Percentiles rank a stretch among this genome's conserved stretches.
Evolutionary conservation across 2,329 filamentous ascomycete genomes (phyloP).

Genomic region (Clarireedia hainanense): DNA sequence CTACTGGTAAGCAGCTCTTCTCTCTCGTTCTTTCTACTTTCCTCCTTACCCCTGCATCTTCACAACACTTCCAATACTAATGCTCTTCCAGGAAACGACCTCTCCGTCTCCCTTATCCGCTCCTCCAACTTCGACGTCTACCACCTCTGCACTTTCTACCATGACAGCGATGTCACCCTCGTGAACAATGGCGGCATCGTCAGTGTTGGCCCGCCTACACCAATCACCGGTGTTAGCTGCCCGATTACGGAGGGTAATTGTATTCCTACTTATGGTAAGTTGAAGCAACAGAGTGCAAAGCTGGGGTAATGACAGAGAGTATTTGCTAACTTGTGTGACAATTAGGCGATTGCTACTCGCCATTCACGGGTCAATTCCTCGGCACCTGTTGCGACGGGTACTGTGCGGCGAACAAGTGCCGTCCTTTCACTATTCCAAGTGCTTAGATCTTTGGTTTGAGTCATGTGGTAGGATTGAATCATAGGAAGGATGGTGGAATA

Average conservation of each 20-base stretch:
- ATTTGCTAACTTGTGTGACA: not conserved
- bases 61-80: not conserved
- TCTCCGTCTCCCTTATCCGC: conserved; percentile 6
- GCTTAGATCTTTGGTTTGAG: too few relatives aligned
- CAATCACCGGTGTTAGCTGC: not conserved
- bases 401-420: conserved; percentile 6
- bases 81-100: not conserved
- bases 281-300: not conserved
- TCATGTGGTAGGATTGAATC: too few relatives aligned
- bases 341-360: conserved; percentile 1
- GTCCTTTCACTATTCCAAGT: not conserved
- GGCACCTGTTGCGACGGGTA: conserved; percentile 6
- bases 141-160: not conserved
- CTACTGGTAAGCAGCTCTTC: not conserved
- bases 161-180: not conserved
- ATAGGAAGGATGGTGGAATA: too few relatives aligned
- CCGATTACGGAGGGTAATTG: not conserved
- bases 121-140: conserved; percentile 7
- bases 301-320: too few relatives aligned
- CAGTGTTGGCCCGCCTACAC: conserved; percentile 2
- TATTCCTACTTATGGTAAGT: conserved; percentile 6
- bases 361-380: not conserved
- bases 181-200: conserved; percentile 4
- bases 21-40: not conserved
- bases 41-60: not conserved